Evolutionary conservation across 2,329 filamentous ascomycete genomes (phyloP).

Genomic region (Aspergillus brasiliensis): DNA sequence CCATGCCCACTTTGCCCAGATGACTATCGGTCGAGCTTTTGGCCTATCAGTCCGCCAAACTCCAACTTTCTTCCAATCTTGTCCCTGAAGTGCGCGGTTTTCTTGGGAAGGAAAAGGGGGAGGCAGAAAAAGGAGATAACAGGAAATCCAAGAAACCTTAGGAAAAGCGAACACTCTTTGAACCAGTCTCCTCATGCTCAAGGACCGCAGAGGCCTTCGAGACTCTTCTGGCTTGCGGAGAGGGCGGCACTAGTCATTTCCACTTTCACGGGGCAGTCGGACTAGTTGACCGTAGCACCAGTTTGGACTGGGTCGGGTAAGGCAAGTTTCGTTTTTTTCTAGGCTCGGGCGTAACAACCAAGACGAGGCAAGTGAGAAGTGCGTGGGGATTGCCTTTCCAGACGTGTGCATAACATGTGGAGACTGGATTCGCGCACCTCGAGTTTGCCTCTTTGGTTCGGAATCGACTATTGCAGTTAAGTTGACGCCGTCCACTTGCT

Average conservation of each 20-base stretch:
- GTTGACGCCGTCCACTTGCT: not conserved
- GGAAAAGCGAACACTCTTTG: not conserved
- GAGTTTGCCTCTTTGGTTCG: not conserved
- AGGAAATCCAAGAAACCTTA: not conserved
- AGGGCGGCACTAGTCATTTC: not conserved
- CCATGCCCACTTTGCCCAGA: not conserved
- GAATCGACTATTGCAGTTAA: not conserved
- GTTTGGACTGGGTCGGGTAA: not conserved
- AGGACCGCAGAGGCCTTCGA: not conserved
- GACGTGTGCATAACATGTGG: not conserved
- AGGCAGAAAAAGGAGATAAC: not conserved
- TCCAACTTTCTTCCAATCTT: not conserved
- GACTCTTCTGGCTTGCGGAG: not conserved
- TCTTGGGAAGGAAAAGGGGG: not conserved
- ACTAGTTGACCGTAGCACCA: not conserved
- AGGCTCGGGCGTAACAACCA: not conserved
- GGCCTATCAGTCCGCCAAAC: not conserved
- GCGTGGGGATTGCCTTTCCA: not conserved
- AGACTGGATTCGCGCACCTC: not conserved
- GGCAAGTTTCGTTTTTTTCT: not conserved
- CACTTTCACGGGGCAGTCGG: not conserved
- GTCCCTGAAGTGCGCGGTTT: not conserved
- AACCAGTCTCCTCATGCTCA: not conserved
- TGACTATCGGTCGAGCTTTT: slow-evolving; percentile 3
- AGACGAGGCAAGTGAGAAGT: not conserved